Evolutionary conservation across 2,329 filamentous ascomycete genomes (phyloP).

Genomic region (Aspergillus awamori): DNA sequence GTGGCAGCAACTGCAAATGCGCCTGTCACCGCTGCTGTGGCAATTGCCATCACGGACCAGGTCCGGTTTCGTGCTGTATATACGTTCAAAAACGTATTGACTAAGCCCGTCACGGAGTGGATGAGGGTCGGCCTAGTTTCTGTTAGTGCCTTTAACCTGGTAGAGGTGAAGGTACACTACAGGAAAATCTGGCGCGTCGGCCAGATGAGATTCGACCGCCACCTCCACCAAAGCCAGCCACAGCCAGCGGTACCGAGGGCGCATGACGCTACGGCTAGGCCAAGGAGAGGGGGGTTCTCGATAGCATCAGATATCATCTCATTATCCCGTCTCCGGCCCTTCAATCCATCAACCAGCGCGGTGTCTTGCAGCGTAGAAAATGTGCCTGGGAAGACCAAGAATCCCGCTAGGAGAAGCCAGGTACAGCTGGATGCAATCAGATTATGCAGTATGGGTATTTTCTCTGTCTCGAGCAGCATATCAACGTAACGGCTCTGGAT

Average conservation of each 20-base stretch:
- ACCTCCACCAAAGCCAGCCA: constrained; percentile 4
- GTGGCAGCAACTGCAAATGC: neutral
- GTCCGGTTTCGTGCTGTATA: constrained; percentile 2
- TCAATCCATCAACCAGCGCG: neutral
- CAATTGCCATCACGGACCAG: constrained; percentile 9
- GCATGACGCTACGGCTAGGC: neutral
- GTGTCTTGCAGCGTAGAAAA: constrained; percentile 2
- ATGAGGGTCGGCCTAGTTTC: constrained; percentile 2
- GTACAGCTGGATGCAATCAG: neutral
- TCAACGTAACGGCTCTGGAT: neutral
- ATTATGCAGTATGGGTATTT: constrained; percentile 6
- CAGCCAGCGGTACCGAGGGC: neutral
- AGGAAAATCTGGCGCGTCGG: constrained; percentile 2
- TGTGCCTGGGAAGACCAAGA: constrained; percentile 8
- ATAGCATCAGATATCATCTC: neutral
- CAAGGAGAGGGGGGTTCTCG: constrained; percentile 7
- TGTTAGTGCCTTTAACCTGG: too few relatives aligned
- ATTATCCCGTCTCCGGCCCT: neutral
- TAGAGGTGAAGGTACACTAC: neutral
- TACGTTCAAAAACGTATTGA: constrained; percentile 10
- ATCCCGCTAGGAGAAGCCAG: constrained; percentile 9
- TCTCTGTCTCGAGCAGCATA: constrained; percentile 9
- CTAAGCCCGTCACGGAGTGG: constrained; percentile 4
- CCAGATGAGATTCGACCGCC: constrained; percentile 3
- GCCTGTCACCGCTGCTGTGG: neutral